Evolutionary conservation across 2,329 filamentous ascomycete species (phyloP).

Genomic region (Microascus cirrosus): DNA sequence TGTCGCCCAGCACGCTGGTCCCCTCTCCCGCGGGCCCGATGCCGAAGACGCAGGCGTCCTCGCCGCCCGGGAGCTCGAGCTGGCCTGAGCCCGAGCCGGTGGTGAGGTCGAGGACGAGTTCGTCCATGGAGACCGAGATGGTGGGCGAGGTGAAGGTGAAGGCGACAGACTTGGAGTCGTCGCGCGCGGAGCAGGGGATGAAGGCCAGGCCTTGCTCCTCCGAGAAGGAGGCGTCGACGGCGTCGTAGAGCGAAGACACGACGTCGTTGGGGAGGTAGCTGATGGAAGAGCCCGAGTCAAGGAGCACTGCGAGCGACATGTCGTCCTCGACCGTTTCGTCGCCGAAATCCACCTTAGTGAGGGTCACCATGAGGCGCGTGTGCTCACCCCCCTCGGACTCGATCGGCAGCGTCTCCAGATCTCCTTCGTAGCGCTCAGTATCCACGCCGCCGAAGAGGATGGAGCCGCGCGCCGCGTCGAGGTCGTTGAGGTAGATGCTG

Average conservation of each 20-base stretch:
- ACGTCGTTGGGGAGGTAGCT: constrained; percentile 53
- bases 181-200: constrained; percentile 43
- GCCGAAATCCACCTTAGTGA: constrained; percentile 46
- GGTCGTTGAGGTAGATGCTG: constrained; percentile 66
- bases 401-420: constrained; percentile 56
- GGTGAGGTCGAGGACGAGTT: constrained; percentile 45
- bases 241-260: constrained; percentile 40
- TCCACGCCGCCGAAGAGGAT: constrained; percentile 71
- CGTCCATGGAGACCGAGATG: constrained; percentile 45
- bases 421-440: constrained; percentile 49
- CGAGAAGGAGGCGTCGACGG: constrained; percentile 46
- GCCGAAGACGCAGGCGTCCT: constrained; percentile 53
- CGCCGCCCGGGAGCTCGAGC: constrained; percentile 41
- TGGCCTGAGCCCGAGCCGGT: constrained; percentile 30
- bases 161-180: constrained; percentile 29
- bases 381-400: constrained; percentile 39
- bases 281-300: constrained; percentile 61
- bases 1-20: constrained; percentile 59
- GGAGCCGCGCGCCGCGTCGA: constrained; percentile 51
- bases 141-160: constrained; percentile 36
- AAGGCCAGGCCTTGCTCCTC: constrained; percentile 48
- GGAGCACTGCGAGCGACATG: constrained; percentile 49
- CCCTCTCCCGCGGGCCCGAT: constrained; percentile 35
- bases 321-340: constrained; percentile 27
- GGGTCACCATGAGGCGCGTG: constrained; percentile 56